phyloP scores from a whole-genome alignment of 2,329 filamentous ascomycete species.

The Pseudogymnoascus sp. region DNA sequence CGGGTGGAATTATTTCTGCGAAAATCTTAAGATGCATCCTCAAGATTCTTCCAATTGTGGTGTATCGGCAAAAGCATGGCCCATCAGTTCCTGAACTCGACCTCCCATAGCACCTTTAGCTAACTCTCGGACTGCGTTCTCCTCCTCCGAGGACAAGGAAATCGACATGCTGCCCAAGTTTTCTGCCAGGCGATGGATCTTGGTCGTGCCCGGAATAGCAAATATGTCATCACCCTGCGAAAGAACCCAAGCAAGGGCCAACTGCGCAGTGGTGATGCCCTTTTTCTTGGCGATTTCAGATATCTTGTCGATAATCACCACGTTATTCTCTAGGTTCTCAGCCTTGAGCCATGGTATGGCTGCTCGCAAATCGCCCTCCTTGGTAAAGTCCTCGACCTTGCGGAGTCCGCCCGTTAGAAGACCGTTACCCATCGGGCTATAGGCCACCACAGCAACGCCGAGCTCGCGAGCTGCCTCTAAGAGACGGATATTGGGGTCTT shows the following conservation, averaged over 20 bases:
- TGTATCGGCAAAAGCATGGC: too few species aligned
- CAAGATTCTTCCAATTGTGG: too few species aligned
- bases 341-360: slow-evolving; percentile 33
- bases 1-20: too few species aligned
- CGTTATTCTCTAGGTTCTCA: slow-evolving; percentile 44
- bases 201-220: not conserved
- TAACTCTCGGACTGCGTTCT: too few species aligned
- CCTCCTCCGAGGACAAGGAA: too few species aligned
- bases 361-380: slow-evolving; percentile 26
- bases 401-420: slow-evolving; percentile 34
- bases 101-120: too few species aligned
- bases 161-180: not conserved
- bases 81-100: too few species aligned
- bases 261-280: slow-evolving; percentile 40
- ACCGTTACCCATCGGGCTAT: slow-evolving; percentile 39
- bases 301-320: slow-evolving; percentile 36
- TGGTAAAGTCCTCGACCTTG: slow-evolving; percentile 4
- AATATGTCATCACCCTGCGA: not conserved
- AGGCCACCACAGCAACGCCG: slow-evolving; percentile 36
- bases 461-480: slow-evolving; percentile 35
- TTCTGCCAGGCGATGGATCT: not conserved
- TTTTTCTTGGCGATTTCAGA: slow-evolving; percentile 36
- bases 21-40: too few species aligned
- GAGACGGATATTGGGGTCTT: slow-evolving; percentile 24
- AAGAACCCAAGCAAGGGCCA: slow-evolving; percentile 45